These are phyloP conservation scores for Aspergillus ostianus DNA, from an alignment of 495 filamentous ascomycete species.

Conservation along the genomic window DNA sequence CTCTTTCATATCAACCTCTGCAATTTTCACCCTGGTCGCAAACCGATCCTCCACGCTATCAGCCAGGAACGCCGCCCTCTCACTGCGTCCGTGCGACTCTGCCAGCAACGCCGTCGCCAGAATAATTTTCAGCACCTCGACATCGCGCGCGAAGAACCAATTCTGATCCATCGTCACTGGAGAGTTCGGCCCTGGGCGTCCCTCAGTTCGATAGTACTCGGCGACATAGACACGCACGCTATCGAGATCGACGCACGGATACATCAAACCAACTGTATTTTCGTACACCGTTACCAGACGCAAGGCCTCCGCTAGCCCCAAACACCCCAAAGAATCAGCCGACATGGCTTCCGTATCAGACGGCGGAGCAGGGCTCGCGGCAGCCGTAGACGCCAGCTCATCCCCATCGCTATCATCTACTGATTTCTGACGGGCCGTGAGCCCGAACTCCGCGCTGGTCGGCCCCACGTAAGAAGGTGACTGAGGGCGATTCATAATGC, in stretches of 20 bases:
- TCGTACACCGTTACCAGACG: conserved; percentile 70
- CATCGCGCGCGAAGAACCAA: conserved; percentile 63
- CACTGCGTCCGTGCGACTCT: conserved; percentile 72
- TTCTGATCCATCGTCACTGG: conserved; percentile 45
- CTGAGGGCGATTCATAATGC: conserved; percentile 37
- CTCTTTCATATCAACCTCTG: conserved; percentile 62
- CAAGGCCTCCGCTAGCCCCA: conserved; percentile 59
- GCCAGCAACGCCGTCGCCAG: conserved; percentile 68
- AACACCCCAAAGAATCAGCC: conserved; percentile 20
- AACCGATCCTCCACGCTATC: conserved; percentile 66
- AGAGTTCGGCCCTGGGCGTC: conserved; percentile 53
- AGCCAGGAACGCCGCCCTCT: conserved; percentile 66
- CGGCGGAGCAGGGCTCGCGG: conserved; percentile 20
- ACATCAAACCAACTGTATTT: conserved; percentile 80
- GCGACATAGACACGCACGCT: conserved; percentile 46
- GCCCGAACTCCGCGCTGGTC: conserved; percentile 44
- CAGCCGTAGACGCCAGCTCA: conserved; percentile 21
- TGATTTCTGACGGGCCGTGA: conserved; percentile 19
- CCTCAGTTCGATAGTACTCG: conserved; percentile 55
- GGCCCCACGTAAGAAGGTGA: conserved; percentile 41
- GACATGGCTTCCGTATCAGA: conserved; percentile 15
- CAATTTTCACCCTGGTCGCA: conserved; percentile 62
- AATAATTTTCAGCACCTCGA: conserved; percentile 72
- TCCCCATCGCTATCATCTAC: conserved; percentile 22
- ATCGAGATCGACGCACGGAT: conserved; percentile 73